Conservation (phyloP, 2,329 filamentous ascomycete genomes). For the Verticillium isaacii region DNA sequence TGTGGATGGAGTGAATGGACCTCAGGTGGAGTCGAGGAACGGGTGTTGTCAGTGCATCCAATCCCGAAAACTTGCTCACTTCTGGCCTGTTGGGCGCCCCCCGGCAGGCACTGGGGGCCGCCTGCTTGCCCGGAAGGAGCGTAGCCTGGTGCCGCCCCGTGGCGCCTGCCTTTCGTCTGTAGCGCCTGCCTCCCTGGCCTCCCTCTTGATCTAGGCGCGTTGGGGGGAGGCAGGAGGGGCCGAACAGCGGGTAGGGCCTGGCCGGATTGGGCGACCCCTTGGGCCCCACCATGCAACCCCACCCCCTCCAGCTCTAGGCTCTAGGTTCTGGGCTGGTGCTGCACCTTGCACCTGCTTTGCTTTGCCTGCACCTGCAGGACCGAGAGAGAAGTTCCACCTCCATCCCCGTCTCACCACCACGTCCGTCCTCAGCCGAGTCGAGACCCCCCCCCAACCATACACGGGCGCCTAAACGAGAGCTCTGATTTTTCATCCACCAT, state of each 20-base stretch:
- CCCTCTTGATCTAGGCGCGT: neutral
- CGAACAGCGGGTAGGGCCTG: neutral
- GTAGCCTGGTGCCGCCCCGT: neutral
- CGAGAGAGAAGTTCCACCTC: no score
- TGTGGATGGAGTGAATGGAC: neutral
- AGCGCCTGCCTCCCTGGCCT: neutral
- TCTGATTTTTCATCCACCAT: neutral
- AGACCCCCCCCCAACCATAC: neutral
- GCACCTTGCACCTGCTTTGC: neutral
- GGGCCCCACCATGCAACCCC: neutral
- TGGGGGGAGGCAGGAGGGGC: neutral
- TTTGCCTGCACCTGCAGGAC: no score
- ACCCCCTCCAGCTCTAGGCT: neutral
- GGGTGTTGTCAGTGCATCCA: slow-evolving; percentile 1
- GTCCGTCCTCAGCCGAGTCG: neutral
- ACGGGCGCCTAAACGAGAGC: neutral
- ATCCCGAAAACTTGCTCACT: slow-evolving; percentile 6
- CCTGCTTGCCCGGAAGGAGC: neutral
- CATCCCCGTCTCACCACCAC: neutral
- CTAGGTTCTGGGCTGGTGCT: neutral
- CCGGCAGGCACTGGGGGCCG: neutral
- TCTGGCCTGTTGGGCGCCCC: neutral
- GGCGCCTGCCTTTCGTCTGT: neutral
- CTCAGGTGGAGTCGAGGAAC: neutral
- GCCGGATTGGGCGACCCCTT: neutral